Base-by-base conservation (phyloP, 306 rosid genomes). In the Cucurbita maxima region DNA sequence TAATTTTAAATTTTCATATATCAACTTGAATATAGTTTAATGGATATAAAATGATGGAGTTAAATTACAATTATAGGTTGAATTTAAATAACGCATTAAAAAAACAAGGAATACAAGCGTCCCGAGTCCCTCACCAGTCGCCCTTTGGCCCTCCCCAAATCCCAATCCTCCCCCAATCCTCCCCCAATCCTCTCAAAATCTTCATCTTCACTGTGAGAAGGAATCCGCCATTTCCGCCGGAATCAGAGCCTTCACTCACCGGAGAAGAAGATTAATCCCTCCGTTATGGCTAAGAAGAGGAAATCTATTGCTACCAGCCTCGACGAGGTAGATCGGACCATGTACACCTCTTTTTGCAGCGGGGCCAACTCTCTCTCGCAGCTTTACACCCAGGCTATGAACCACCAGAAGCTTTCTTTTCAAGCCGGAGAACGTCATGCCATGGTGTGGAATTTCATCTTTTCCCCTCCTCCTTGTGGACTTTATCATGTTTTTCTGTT, bases 391-490 rank as follows among this genome's bases (percentile, higher is more conserved):
- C 96, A 93, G 80, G 88, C 94, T 62, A 88, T 90, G 93, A 90
- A 86, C 77, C 93, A 93, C 43, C 97, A 93, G 56, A 86, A 87
- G 56, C 88, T 90, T 76, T 90, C 98, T 66, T 93, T 93, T 79
- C 98, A 90, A 79, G 92, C 97, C 76, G 98, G 98, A 41, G 98
- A 93, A 84, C 97, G 98, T 10, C 92, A 90, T 82, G 92, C 88
- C 76, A 86, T 87, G 79, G 98, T 75, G 1, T 63, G 73, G 50
- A 63, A 10, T 75, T 92, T 72, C 74, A 75, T n/a, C 48, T 40
- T 22, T 30, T 19, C 25, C n/a, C n/a, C n/a, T 20, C 53, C 45
- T 36, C 18, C 3, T 22, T 38, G 38, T 8, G 3, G 20, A 37
- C 30, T 74, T 18, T 20, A 6, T 30, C 69, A 20, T 71, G 1